Conservation (phyloP, 208 protist species). For the Borovskyia barvae region DNA sequence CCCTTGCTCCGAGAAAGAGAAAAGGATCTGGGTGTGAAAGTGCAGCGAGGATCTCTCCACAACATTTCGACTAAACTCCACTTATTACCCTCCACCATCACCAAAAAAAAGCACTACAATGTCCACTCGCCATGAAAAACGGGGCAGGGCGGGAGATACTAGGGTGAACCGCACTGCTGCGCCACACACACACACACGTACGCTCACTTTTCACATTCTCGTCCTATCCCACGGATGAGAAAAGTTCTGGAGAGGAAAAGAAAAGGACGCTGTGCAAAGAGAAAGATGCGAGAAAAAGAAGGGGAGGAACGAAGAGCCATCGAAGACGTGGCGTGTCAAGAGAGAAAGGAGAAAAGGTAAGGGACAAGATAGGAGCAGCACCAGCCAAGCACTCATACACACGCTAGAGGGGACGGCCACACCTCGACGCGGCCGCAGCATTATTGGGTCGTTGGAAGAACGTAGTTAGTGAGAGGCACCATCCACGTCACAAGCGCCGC, state of each 20-base stretch:
- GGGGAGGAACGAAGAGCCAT: not conserved
- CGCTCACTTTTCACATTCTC: not conserved
- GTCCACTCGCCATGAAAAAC: too few relatives aligned
- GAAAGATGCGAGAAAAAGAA: not conserved
- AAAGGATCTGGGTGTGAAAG: too few relatives aligned
- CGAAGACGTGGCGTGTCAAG: not conserved
- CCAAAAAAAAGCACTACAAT: too few relatives aligned
- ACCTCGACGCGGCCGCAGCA: too few relatives aligned
- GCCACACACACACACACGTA: too few relatives aligned
- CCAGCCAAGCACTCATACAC: not conserved
- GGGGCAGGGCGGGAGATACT: too few relatives aligned
- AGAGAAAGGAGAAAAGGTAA: conserved; percentile 5
- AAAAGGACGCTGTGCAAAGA: not conserved
- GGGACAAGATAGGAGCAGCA: not conserved
- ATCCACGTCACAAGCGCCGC: conserved; percentile 81
- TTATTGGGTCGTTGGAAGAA: conserved; percentile 29
- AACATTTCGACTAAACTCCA: too few relatives aligned
- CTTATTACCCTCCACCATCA: too few relatives aligned
- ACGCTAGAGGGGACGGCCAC: too few relatives aligned
- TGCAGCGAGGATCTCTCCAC: too few relatives aligned
- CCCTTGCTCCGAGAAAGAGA: too few relatives aligned
- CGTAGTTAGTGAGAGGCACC: conserved; percentile 74
- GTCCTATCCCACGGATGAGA: not conserved
- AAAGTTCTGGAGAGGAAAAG: not conserved
- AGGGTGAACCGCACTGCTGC: too few relatives aligned